These are phyloP conservation scores for Monosporascus cannonballus DNA, from an alignment of 2,329 filamentous ascomycete genomes.

Conservation along the genomic window DNA sequence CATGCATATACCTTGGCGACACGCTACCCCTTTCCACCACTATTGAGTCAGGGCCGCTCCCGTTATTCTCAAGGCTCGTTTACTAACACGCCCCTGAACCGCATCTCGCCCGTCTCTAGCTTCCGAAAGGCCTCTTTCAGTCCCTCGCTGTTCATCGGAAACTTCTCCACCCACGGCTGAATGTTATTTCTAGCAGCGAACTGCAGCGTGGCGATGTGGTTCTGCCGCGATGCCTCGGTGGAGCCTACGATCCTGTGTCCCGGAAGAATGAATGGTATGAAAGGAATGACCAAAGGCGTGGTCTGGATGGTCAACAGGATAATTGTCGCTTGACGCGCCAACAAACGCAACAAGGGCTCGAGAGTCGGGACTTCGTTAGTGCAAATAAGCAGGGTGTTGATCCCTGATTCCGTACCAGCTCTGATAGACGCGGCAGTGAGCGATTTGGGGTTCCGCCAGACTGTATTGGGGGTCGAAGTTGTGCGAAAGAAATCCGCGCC, in stretches of 20 bases:
- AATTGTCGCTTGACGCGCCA: background rate
- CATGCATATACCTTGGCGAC: background rate
- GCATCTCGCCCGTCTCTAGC: conserved; percentile 10
- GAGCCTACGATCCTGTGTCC: conserved; percentile 2
- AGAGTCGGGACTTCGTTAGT: background rate
- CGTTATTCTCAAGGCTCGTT: background rate
- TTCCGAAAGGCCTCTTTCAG: conserved; percentile 6
- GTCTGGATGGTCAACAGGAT: conserved; percentile 2
- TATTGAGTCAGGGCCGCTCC: background rate
- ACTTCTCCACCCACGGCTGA: conserved; percentile 10
- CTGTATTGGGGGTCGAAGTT: background rate
- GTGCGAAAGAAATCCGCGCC: conserved; percentile 8
- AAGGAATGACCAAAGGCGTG: background rate
- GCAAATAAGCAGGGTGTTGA: conserved; percentile 2
- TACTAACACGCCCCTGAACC: conserved; percentile 10
- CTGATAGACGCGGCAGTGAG: too few relatives aligned
- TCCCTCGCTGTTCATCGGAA: conserved; percentile 10
- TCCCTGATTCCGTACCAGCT: background rate
- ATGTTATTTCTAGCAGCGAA: conserved; percentile 11
- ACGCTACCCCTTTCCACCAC: background rate
- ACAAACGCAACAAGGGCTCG: background rate
- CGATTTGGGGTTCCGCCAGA: background rate
- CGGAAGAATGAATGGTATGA: background rate
- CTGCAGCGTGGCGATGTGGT: conserved; percentile 8
- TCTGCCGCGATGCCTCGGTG: conserved; percentile 9